These are phyloP conservation scores for Aspergillus sp. DNA, from an alignment of 2,329 filamentous ascomycete genomes.

Conservation along the genomic window DNA sequence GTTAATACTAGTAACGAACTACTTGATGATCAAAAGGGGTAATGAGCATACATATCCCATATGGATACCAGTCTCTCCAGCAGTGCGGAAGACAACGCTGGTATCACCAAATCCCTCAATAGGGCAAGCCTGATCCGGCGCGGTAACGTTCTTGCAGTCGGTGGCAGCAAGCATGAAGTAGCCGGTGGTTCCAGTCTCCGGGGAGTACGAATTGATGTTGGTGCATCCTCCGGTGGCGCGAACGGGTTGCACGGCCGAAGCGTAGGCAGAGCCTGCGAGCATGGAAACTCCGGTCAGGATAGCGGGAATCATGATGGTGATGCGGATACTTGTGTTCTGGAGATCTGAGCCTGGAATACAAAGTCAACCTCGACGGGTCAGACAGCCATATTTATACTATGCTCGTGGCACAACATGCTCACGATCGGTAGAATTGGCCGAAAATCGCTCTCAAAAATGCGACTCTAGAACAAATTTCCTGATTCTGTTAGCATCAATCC, in stretches of 20 bases:
- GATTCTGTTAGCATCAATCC: too few relatives aligned
- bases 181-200: slow-evolving; percentile 1
- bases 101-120: slow-evolving; percentile 7
- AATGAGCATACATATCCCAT: neutral
- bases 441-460: too few relatives aligned
- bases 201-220: slow-evolving; percentile 5
- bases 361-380: too few relatives aligned
- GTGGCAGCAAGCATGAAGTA: neutral
- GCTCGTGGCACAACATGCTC: too few relatives aligned
- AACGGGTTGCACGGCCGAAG: slow-evolving; percentile 2
- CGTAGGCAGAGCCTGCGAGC: slow-evolving; percentile 5
- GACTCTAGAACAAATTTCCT: too few relatives aligned
- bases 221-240: neutral
- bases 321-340: too few relatives aligned
- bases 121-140: neutral
- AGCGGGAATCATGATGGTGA: slow-evolving; percentile 1
- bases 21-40: neutral
- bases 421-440: too few relatives aligned
- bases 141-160: neutral
- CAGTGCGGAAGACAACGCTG: neutral
- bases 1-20: neutral
- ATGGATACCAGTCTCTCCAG: neutral
- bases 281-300: neutral
- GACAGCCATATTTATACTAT: too few relatives aligned
- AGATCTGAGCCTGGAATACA: too few relatives aligned